Evolutionary conservation across 345 rosid genomes (phyloP).

Genomic region (Euphorbia tirucalli): DNA sequence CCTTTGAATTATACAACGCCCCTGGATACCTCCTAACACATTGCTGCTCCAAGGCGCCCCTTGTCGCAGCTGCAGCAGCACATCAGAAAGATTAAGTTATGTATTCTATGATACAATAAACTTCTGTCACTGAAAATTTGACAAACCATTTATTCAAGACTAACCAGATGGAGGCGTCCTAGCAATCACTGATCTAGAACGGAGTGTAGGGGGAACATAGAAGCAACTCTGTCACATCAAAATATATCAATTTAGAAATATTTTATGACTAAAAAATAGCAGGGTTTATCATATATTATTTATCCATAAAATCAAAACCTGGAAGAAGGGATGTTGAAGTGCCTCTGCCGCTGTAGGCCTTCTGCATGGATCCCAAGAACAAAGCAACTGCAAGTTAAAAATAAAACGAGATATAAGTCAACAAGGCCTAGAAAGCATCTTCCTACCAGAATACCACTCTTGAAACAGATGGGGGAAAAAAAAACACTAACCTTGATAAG

Average conservation of each 20-base stretch:
- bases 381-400: conserved; percentile 54
- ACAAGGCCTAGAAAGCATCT: not conserved
- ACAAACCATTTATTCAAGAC: not conserved
- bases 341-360: conserved; percentile 88
- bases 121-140: not conserved
- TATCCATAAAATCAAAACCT: conserved; percentile 39
- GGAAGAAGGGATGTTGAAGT: conserved; percentile 92
- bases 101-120: not conserved
- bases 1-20: conserved; percentile 44
- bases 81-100: not conserved
- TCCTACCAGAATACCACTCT: not conserved
- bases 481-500: conserved; percentile 53
- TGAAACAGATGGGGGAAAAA: not conserved
- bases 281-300: not conserved
- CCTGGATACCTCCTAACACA: conserved; percentile 44
- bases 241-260: not conserved
- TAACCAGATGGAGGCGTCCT: conserved; percentile 78
- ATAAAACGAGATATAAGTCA: not conserved
- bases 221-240: conserved; percentile 63
- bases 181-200: conserved; percentile 42
- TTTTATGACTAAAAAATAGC: not conserved
- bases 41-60: conserved; percentile 51
- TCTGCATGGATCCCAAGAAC: conserved; percentile 93
- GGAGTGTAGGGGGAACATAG: conserved; percentile 87
- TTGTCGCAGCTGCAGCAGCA: conserved; percentile 46